A percentile compares a stretch with the other conserved stretches of the same genome.
Conservation (phyloP, 1,284 basidiomycete genomes). For the Psilocybe mexicana region DNA sequence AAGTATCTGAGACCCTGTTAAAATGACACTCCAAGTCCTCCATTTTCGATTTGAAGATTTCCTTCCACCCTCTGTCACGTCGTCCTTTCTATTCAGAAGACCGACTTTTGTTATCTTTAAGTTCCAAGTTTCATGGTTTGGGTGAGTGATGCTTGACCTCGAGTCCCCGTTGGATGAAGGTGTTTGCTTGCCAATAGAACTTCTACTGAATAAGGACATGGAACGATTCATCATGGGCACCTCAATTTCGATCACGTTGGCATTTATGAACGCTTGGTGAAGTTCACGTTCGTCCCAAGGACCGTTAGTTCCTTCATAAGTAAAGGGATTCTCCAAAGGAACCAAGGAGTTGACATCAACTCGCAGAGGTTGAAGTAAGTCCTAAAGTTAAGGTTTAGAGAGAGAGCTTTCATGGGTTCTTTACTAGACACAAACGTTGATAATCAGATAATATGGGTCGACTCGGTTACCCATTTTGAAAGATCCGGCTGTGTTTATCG, state of each 20-base stretch:
- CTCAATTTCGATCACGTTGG: constrained; percentile 61
- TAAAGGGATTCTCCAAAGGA: constrained; percentile 72
- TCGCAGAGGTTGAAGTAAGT: constrained; percentile 72
- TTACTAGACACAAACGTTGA: constrained; percentile 53
- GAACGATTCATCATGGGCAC: constrained; percentile 39
- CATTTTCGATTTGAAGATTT: constrained; percentile 83
- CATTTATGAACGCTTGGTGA: constrained; percentile 69
- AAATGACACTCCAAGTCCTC: constrained; percentile 83
- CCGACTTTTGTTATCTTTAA: constrained; percentile 86
- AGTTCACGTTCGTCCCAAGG: constrained; percentile 73
- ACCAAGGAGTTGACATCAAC: constrained; percentile 71
- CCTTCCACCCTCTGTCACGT: constrained; percentile 74
- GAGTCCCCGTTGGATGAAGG: constrained; percentile 21
- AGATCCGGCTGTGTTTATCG: constrained; percentile 34
- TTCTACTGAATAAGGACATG: constrained; percentile 51
- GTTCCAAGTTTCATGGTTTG: constrained; percentile 40
- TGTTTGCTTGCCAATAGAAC: constrained; percentile 36
- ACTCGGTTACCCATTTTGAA: constrained; percentile 65
- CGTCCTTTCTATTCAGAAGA: constrained; percentile 83
- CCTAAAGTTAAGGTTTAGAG: constrained; percentile 38
- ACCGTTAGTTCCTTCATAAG: constrained; percentile 70
- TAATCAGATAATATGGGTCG: constrained; percentile 92
- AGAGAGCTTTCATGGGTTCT: not conserved
- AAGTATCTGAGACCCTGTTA: constrained; percentile 90
- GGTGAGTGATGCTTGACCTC: constrained; percentile 21